These are phyloP conservation scores for Beauveria pseudobassiana DNA, from an alignment of 2,329 filamentous ascomycete genomes.

Conservation along the genomic window DNA sequence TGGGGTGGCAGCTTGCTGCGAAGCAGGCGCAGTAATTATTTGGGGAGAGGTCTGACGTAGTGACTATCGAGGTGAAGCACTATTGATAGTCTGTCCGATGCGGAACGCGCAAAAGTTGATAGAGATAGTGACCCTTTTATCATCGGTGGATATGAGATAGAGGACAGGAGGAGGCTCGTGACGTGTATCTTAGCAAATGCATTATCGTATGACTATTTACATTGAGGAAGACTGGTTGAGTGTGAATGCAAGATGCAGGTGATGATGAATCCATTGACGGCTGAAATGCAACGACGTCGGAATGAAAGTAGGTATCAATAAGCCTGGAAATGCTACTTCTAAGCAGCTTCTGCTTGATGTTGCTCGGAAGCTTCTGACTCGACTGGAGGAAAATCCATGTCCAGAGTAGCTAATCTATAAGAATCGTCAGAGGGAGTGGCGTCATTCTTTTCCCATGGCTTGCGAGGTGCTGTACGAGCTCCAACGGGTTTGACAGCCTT, in stretches of 20 bases:
- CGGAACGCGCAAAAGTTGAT: not conserved
- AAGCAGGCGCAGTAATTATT: not conserved
- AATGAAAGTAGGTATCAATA: not conserved
- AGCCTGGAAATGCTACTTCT: not conserved
- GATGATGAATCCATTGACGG: not conserved
- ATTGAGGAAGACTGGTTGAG: not conserved
- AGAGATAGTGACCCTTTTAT: not conserved
- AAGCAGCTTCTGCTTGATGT: conserved; percentile 18
- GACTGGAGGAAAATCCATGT: conserved; percentile 29
- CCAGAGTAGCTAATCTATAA: conserved; percentile 20
- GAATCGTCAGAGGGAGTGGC: conserved; percentile 11
- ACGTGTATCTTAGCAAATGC: conserved; percentile 9
- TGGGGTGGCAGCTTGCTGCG: conserved; percentile 13
- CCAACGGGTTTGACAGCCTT: conserved; percentile 43
- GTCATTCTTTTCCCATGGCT: conserved; percentile 71
- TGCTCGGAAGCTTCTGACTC: conserved; percentile 27
- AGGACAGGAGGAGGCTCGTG: not conserved
- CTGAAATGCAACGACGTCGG: not conserved
- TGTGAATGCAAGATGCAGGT: not conserved
- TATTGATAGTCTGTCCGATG: not conserved
- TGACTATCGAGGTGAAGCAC: not conserved
- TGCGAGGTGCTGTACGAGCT: conserved; percentile 39
- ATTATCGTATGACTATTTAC: conserved; percentile 7
- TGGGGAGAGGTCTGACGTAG: not conserved
- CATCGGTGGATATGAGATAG: conserved; percentile 9